Conservation (phyloP, 139 green algal genomes). For the Edaphochlamys debaryana region DNA sequence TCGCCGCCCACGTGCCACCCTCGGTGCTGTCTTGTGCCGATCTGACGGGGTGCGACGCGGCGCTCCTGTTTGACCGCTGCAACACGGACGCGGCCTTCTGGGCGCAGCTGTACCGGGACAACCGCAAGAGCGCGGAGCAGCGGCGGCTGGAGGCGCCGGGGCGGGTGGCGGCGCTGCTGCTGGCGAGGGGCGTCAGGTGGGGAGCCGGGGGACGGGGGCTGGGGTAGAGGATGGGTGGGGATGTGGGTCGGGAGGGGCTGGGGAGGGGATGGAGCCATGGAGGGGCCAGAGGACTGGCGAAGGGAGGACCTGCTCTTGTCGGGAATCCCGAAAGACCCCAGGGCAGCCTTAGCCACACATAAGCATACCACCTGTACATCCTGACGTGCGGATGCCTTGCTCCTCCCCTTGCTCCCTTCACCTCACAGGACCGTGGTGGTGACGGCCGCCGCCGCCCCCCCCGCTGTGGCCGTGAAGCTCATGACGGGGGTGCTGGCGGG, state of each 20-base stretch:
- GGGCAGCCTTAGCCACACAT: no score
- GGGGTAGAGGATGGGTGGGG: no score
- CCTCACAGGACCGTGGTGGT: constrained; percentile 23
- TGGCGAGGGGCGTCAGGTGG: constrained; percentile 50
- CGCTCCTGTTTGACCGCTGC: constrained; percentile 55
- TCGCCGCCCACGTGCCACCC: constrained; percentile 15
- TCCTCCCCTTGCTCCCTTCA: no score
- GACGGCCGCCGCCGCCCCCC: background rate
- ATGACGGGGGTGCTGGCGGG: constrained; percentile 19
- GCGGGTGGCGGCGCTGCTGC: constrained; percentile 43
- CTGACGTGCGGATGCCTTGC: no score
- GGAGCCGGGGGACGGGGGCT: no score
- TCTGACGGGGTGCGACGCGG: constrained; percentile 41
- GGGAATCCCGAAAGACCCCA: no score
- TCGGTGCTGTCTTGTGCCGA: constrained; percentile 45
- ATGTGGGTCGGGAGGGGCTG: no score
- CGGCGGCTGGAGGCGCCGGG: constrained; percentile 38
- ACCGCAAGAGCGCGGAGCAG: constrained; percentile 50
- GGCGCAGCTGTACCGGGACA: constrained; percentile 62
- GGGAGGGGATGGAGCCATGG: no score
- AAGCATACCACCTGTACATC: no score
- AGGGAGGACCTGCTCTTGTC: no score
- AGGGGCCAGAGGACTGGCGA: no score
- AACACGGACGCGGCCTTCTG: constrained; percentile 54
- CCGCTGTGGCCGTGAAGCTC: constrained; percentile 1